These are phyloP conservation scores for Syzygium aromaticum DNA, from an alignment of 345 rosid species.

Conservation along the genomic window DNA sequence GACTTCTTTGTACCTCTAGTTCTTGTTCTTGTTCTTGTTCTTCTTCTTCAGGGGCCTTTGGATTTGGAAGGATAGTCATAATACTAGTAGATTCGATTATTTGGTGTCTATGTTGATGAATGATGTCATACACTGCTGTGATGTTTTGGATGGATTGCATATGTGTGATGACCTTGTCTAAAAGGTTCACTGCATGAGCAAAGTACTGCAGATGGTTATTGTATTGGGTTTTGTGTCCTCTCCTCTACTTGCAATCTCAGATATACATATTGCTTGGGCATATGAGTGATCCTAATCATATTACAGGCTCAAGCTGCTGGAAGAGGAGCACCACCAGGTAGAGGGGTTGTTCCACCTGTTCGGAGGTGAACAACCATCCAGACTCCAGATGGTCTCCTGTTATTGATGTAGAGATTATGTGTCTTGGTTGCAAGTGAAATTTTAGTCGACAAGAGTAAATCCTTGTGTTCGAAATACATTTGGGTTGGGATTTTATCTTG, in stretches of 20 bases:
- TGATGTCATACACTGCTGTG: background rate
- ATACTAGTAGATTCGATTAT: background rate
- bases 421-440: background rate
- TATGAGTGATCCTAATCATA: background rate
- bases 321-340: constrained; percentile 64
- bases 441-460: background rate
- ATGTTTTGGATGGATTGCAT: background rate
- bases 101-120: background rate
- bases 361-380: constrained; percentile 27
- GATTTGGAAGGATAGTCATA: background rate
- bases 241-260: background rate
- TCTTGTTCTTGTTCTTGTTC: background rate
- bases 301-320: constrained; percentile 72
- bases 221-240: background rate
- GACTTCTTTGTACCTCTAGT: background rate
- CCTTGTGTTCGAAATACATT: background rate
- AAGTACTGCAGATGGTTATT: background rate
- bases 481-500: background rate
- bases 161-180: background rate
- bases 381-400: background rate
- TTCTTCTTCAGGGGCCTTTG: background rate
- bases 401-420: background rate
- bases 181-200: background rate
- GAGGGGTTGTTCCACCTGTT: constrained; percentile 72
- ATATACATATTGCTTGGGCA: background rate